Conservation (phyloP, 1,284 basidiomycete genomes). For the Spongispora temasekensis region DNA sequence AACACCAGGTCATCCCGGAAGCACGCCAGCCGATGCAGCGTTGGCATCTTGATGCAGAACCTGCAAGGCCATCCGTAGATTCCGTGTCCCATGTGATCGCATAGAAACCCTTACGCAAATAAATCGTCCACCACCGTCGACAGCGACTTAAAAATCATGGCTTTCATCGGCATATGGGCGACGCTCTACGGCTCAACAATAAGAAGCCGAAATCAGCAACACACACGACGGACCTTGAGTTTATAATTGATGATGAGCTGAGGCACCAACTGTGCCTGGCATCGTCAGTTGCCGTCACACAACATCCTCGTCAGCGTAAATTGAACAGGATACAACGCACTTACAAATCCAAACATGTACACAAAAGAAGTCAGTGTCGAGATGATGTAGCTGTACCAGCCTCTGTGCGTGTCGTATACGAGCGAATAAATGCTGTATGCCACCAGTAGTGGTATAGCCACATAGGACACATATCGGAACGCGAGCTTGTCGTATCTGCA, state of each 20-base stretch:
- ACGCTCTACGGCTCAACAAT: slow-evolving; percentile 59
- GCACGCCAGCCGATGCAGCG: slow-evolving; percentile 86
- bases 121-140: slow-evolving; percentile 92
- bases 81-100: slow-evolving; percentile 18
- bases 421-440: slow-evolving; percentile 90
- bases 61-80: slow-evolving; percentile 39
- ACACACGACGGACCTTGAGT: slow-evolving; percentile 70
- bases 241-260: slow-evolving; percentile 97
- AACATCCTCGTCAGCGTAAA: slow-evolving; percentile 5
- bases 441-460: slow-evolving; percentile 81
- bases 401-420: slow-evolving; percentile 85
- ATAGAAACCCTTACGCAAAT: slow-evolving; percentile 66
- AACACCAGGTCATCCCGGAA: slow-evolving; percentile 94
- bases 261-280: slow-evolving; percentile 84
- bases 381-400: slow-evolving; percentile 96
- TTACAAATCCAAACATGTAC: slow-evolving; percentile 96
- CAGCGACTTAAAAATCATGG: slow-evolving; percentile 94
- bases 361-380: slow-evolving; percentile 87
- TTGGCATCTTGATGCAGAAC: slow-evolving; percentile 96
- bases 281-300: slow-evolving; percentile 21
- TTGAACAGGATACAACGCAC: slow-evolving; percentile 32
- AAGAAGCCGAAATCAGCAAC: slow-evolving; percentile 16
- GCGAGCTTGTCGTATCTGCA: slow-evolving; percentile 81
- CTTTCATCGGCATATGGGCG: slow-evolving; percentile 94
- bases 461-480: slow-evolving; percentile 89